A percentile compares a stretch with the other conserved stretches of the same genome.
Evolutionary conservation across 805 yeast species (phyloP).

Genomic region (Wilhelminamyces savonicus): DNA sequence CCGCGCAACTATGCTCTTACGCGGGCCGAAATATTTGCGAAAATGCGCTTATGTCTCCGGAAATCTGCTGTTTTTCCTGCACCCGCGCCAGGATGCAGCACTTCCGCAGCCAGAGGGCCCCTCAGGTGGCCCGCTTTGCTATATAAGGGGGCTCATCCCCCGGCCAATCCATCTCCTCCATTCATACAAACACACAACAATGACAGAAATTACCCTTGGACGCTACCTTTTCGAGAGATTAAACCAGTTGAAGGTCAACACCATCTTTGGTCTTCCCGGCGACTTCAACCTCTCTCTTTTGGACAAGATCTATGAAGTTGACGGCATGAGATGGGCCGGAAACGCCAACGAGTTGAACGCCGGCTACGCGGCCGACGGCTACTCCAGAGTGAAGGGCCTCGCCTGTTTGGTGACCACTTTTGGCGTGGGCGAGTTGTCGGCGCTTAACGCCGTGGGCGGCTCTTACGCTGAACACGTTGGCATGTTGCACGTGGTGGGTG

Average conservation of each 20-base stretch:
- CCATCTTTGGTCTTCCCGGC: slow-evolving; percentile 78
- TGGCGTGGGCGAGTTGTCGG: slow-evolving; percentile 86
- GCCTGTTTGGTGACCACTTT: slow-evolving; percentile 76
- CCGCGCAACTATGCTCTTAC: no score
- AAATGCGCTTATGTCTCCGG: no score
- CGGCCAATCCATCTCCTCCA: neutral
- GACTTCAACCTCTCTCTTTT: slow-evolving; percentile 70
- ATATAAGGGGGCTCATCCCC: neutral
- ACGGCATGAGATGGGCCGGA: slow-evolving; percentile 82
- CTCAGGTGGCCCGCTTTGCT: neutral
- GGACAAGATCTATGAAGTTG: slow-evolving; percentile 69
- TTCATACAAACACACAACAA: slow-evolving; percentile 6
- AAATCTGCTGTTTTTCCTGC: neutral
- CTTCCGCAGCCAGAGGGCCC: neutral
- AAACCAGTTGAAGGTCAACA: slow-evolving; percentile 61
- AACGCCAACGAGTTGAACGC: slow-evolving; percentile 88
- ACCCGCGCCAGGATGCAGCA: neutral
- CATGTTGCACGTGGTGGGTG: slow-evolving; percentile 77
- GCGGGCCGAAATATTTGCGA: no score
- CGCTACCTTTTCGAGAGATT: slow-evolving; percentile 74
- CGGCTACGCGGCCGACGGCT: slow-evolving; percentile 85
- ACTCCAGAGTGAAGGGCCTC: slow-evolving; percentile 73
- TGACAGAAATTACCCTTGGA: slow-evolving; percentile 58
- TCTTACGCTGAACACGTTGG: slow-evolving; percentile 88
- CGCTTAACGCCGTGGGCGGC: slow-evolving; percentile 83